Evolutionary conservation across 164 flowering plant genomes (phyloP), one percentile per base, ranked within the genome.

Genomic region (Stephania cephalantha): DNA sequence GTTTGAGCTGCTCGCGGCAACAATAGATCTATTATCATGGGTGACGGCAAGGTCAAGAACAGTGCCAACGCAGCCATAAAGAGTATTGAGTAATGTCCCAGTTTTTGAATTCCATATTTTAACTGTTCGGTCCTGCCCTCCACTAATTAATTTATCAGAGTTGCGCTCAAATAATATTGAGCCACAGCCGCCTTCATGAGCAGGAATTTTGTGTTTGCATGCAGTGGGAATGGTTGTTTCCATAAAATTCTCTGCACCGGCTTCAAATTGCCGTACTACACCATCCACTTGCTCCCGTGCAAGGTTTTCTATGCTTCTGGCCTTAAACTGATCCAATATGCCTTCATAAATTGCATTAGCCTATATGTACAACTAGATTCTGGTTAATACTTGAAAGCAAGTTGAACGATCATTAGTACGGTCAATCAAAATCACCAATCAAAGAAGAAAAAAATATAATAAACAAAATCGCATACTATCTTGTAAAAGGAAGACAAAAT

Each of bases 251-350:
- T 90, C 93, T 30, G 97, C 93, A 72, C 97, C 95, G 68, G 90
- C 94, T 81, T 92, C 96, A 81, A 85, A 83, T 78, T 77, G 90
- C 73, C 97, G 91, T 55, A 95, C 90, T 68, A 95, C 89, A 29
- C 99, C 99, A 81, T 92, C 98, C 67, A 90, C 99, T 85, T 93
- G 97, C 81, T 89, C 88, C 74, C 84, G 85, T 50, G 97, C 97
- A 71, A 93, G 90, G 71, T 80, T 88, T 71, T 90, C 89, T 46
- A 91, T 79, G 75, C 90, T 84, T 77, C 81, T 88, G 64, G 90
- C 91, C 86, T 88, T 91, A 50, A 87, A 79, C 61, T 81, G 87
- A 68, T 85, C 87, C 73, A 85, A 76, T 88, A 90, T 79, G 50
- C 92, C 98, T 79, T 90, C 90, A 79, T 90, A 91, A 18, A 93